A percentile compares a stretch with the other conserved stretches of the same genome.
Conservation (phyloP, 2,329 filamentous ascomycete species). For the Cordyceps pruinosa region DNA sequence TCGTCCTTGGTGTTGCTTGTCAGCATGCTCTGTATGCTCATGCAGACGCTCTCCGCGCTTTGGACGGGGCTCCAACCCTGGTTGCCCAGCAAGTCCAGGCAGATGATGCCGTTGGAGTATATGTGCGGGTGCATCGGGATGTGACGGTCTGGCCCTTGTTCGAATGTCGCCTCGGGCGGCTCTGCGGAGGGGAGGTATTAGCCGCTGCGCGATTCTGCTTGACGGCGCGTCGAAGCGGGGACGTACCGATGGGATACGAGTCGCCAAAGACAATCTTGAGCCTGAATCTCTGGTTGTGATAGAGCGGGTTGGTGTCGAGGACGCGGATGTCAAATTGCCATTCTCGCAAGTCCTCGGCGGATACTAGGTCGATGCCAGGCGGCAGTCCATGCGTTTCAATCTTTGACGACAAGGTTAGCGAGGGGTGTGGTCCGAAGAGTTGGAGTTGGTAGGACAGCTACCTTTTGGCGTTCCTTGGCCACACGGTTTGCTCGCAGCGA, state of each 20-base stretch:
- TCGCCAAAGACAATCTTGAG: conserved; percentile 80
- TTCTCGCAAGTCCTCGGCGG: conserved; percentile 63
- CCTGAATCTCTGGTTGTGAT: conserved; percentile 70
- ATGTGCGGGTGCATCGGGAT: conserved; percentile 97
- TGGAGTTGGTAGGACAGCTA: conserved; percentile 5
- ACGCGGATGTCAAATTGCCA: conserved; percentile 92
- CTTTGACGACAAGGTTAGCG: conserved; percentile 26
- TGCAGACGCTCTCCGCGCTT: conserved; percentile 92
- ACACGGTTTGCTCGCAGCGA: conserved; percentile 22
- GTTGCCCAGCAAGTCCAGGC: conserved; percentile 80
- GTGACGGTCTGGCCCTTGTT: conserved; percentile 53
- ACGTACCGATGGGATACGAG: conserved; percentile 81
- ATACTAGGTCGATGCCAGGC: conserved; percentile 69
- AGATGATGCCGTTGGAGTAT: conserved; percentile 98
- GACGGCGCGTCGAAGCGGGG: neutral
- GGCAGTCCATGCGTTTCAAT: conserved; percentile 50
- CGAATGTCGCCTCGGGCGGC: conserved; percentile 89
- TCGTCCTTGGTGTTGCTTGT: conserved; percentile 91
- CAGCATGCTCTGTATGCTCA: conserved; percentile 97
- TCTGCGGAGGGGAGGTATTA: conserved; percentile 44
- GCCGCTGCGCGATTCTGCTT: neutral
- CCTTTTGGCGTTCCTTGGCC: conserved; percentile 26
- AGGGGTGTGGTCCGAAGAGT: neutral
- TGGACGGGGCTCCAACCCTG: conserved; percentile 96
- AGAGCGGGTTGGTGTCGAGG: conserved; percentile 84